Conservation (phyloP, 345 rosid genomes). For the Boechera divaricarpa region DNA sequence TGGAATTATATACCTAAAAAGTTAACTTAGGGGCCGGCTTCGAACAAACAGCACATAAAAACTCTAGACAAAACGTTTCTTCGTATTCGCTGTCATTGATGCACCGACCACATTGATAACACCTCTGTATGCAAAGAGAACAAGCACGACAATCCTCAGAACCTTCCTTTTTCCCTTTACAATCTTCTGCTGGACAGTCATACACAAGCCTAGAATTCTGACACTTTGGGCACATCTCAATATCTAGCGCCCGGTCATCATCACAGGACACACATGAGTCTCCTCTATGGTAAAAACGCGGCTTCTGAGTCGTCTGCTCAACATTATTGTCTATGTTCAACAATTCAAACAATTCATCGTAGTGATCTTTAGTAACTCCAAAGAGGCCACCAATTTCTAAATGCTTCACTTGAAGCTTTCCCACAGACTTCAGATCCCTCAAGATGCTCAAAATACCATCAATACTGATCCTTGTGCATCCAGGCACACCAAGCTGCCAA, state of each 20-base stretch:
- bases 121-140: slow-evolving; percentile 77
- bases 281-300: slow-evolving; percentile 69
- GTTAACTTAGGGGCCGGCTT: slow-evolving; percentile 37
- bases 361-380: slow-evolving; percentile 71
- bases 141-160: slow-evolving; percentile 78
- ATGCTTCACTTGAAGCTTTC: slow-evolving; percentile 64
- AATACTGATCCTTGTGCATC: slow-evolving; percentile 78
- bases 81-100: slow-evolving; percentile 76
- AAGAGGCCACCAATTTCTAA: slow-evolving; percentile 78
- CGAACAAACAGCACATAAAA: slow-evolving; percentile 73
- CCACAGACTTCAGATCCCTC: slow-evolving; percentile 58
- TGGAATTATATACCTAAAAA: slow-evolving; percentile 38
- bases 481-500: slow-evolving; percentile 85
- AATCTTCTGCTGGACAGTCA: slow-evolving; percentile 88
- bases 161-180: slow-evolving; percentile 58
- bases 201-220: slow-evolving; percentile 73
- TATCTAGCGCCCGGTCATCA: slow-evolving; percentile 76
- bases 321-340: slow-evolving; percentile 50
- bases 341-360: slow-evolving; percentile 65
- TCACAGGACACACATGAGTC: slow-evolving; percentile 66
- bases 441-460: slow-evolving; percentile 70
- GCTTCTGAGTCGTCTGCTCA: slow-evolving; percentile 54
- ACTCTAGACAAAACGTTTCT: slow-evolving; percentile 85
- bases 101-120: slow-evolving; percentile 88
- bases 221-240: slow-evolving; percentile 92